Conservation (phyloP, 2,329 filamentous ascomycete genomes). For the Alternaria dauci region DNA sequence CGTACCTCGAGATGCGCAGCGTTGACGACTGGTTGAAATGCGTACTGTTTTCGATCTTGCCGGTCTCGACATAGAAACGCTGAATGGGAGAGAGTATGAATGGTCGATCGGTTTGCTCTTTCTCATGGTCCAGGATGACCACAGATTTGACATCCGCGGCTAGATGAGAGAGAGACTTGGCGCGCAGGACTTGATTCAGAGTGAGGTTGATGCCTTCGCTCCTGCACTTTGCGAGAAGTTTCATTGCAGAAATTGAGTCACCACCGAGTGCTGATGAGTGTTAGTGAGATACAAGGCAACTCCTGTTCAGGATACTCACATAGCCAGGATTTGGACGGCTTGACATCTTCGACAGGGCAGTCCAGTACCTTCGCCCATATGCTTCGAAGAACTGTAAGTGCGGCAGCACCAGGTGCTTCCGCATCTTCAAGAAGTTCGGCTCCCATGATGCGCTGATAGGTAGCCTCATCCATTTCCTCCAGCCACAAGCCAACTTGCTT, state of each 20-base stretch:
- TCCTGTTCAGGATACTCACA: constrained; percentile 25
- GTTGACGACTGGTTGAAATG: constrained; percentile 59
- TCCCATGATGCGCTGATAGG: constrained; percentile 53
- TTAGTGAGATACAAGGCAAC: constrained; percentile 7
- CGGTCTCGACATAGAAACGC: constrained; percentile 53
- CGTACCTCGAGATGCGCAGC: constrained; percentile 44
- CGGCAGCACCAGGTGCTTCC: constrained; percentile 21
- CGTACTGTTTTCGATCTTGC: constrained; percentile 40
- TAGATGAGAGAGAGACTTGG: constrained; percentile 43
- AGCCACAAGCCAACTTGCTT: constrained; percentile 56
- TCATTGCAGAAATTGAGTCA: constrained; percentile 47
- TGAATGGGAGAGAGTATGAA: constrained; percentile 59
- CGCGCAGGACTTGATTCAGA: constrained; percentile 44
- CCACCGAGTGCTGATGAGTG: constrained; percentile 37
- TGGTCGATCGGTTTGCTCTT: constrained; percentile 36
- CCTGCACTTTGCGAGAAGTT: constrained; percentile 41
- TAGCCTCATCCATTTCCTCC: constrained; percentile 50
- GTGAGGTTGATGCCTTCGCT: constrained; percentile 44
- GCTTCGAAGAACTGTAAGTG: constrained; percentile 30
- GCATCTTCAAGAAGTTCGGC: constrained; percentile 40
- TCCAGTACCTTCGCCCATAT: constrained; percentile 57
- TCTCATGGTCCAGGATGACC: constrained; percentile 11
- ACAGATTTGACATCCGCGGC: constrained; percentile 28
- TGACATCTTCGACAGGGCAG: constrained; percentile 38
- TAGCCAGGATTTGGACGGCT: constrained; percentile 41